phyloP scores from a whole-genome alignment of 225 moss, liverwort and hornwort species.

The Marchantia polymorpha region DNA sequence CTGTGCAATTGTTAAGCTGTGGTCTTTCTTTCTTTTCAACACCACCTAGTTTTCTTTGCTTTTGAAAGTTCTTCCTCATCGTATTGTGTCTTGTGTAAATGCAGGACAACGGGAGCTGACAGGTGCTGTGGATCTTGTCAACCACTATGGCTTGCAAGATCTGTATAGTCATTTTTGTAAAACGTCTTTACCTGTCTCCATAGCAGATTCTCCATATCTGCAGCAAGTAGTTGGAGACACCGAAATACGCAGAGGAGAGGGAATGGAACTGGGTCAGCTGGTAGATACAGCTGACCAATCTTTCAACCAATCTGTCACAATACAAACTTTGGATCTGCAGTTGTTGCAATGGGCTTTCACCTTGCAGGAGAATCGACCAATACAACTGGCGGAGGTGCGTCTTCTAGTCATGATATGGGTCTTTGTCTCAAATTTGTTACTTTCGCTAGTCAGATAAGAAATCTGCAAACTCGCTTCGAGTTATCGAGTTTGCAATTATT shows the following conservation, averaged over 20 bases:
- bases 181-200: slow-evolving; percentile 63
- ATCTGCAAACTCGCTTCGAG: neutral
- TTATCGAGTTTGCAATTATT: neutral
- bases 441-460: neutral
- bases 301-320: slow-evolving; percentile 46
- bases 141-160: slow-evolving; percentile 77
- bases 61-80: neutral
- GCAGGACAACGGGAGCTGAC: slow-evolving; percentile 70
- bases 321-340: slow-evolving; percentile 71
- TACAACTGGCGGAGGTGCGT: slow-evolving; percentile 72
- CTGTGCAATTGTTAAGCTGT: neutral
- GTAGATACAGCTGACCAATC: slow-evolving; percentile 41
- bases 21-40: neutral
- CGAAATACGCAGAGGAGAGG: slow-evolving; percentile 84
- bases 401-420: neutral
- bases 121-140: slow-evolving; percentile 87
- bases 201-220: slow-evolving; percentile 68
- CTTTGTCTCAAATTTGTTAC: neutral
- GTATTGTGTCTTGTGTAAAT: neutral
- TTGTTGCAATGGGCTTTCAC: slow-evolving; percentile 82
- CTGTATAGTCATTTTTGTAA: slow-evolving; percentile 73
- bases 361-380: slow-evolving; percentile 63
- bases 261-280: slow-evolving; percentile 82
- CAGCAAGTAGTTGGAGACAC: slow-evolving; percentile 78
- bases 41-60: neutral